phyloP scores from a whole-genome alignment of 1,139 yeast genomes.

The Magnusiomyces tetraspermus region DNA sequence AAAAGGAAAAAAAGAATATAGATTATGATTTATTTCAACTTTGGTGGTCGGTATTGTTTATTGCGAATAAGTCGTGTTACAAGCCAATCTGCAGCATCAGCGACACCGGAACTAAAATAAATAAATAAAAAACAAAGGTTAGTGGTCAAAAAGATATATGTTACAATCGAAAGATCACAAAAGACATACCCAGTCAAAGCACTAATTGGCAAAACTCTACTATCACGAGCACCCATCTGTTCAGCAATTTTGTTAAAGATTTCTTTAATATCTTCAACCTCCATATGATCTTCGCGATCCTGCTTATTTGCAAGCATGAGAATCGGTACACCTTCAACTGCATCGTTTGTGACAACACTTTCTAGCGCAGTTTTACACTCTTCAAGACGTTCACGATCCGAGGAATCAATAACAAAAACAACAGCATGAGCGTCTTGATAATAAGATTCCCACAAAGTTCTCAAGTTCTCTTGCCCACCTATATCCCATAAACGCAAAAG shows the following conservation, averaged over 20 bases:
- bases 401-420: slow-evolving; percentile 83
- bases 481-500: slow-evolving; percentile 86
- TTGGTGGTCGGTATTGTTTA: slow-evolving; percentile 66
- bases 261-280: slow-evolving; percentile 68
- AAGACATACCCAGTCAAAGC: slow-evolving; percentile 50
- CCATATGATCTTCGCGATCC: slow-evolving; percentile 78
- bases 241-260: slow-evolving; percentile 70
- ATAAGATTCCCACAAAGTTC: slow-evolving; percentile 83
- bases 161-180: not conserved
- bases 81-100: slow-evolving; percentile 85
- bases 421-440: slow-evolving; percentile 83
- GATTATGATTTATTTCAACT: slow-evolving; percentile 13
- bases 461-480: slow-evolving; percentile 80
- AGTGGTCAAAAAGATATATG: not conserved
- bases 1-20: too few relatives aligned
- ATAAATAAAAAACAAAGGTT: not conserved
- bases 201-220: slow-evolving; percentile 79
- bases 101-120: slow-evolving; percentile 54
- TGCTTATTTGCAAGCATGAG: slow-evolving; percentile 94
- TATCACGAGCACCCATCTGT: slow-evolving; percentile 80
- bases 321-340: slow-evolving; percentile 70
- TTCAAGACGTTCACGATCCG: slow-evolving; percentile 71
- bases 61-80: slow-evolving; percentile 68
- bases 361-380: slow-evolving; percentile 66
- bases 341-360: slow-evolving; percentile 42